Evolutionary conservation across 371 early-diverging fungal species (phyloP), one percentile per base, ranked within the genome.

Genomic region (Spraguea lophii): DNA sequence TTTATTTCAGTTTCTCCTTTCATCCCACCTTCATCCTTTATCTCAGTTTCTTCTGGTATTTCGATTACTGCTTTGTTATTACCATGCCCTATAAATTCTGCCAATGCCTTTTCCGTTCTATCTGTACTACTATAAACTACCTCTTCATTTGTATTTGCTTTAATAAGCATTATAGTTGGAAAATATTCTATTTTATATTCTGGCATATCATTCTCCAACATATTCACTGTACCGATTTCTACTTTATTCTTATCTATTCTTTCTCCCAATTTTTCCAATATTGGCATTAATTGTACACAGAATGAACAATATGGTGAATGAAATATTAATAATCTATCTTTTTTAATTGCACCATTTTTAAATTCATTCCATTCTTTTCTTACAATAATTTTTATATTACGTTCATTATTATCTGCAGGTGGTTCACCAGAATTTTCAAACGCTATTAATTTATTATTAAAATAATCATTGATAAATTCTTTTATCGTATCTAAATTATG

Each of bases 251-350:
- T 30, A 1, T 24, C 20, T 43, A 43, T 13, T 10, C 15, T 35
- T n/a, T 44, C 1, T 2, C 22, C 10, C 39, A 52, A 30, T 26
- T 53, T 24, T 24, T 57, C 53, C 1, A 65, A 3, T 7, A 48
- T 24, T 13, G 65, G 65, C 48, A 53, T 54, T 7, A 65, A 37
- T 12, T 46, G 6, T 16, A 35, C 27, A 35, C 65, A 65, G 17
- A 23, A 49, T 2, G 36, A 26, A 41, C 65, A 65, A n/a, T 27
- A 16, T 12, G 60, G 57, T 2, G 57, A 49, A 10, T 24, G 26
- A 46, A 65, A 57, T 26, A 59, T 51, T 22, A 65, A 13, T 1
- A 65, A 15, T 17, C 24, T 51, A 49, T 65, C 65, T 16, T 46
- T 59, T 2, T 21, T 21, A 16, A 13, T 24, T 37, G 16, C 42